phyloP scores from a whole-genome alignment of 2,329 filamentous ascomycete genomes.

The Sodiomyces alkalinus region DNA sequence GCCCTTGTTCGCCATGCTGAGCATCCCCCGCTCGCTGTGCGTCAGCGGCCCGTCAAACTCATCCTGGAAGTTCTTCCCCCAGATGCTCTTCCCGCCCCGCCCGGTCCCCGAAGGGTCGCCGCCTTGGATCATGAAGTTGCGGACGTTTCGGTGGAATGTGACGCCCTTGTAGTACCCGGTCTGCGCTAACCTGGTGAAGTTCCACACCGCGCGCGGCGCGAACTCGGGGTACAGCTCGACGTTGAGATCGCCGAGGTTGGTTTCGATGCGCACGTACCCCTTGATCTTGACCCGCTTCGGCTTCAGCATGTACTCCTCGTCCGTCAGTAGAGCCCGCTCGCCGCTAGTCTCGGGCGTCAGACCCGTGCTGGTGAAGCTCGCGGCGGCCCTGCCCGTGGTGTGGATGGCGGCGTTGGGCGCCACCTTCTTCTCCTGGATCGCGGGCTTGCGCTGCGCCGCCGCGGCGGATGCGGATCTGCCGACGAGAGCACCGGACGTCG shows the following conservation, averaged over 20 bases:
- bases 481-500: slow-evolving; percentile 16
- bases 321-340: slow-evolving; percentile 71
- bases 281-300: slow-evolving; percentile 78
- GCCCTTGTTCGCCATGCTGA: slow-evolving; percentile 97
- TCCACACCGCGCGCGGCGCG: slow-evolving; percentile 90
- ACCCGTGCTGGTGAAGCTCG: slow-evolving; percentile 89
- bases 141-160: slow-evolving; percentile 83
- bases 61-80: slow-evolving; percentile 89
- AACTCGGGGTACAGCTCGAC: slow-evolving; percentile 83
- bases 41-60: slow-evolving; percentile 80
- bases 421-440: slow-evolving; percentile 40
- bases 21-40: slow-evolving; percentile 65
- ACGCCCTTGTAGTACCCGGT: slow-evolving; percentile 81
- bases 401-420: slow-evolving; percentile 80
- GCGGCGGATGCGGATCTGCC: slow-evolving; percentile 16
- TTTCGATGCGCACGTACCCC: slow-evolving; percentile 82
- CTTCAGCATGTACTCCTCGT: slow-evolving; percentile 94
- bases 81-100: slow-evolving; percentile 76
- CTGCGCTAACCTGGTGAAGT: slow-evolving; percentile 78
- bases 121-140: slow-evolving; percentile 95
- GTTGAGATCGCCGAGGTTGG: slow-evolving; percentile 70
- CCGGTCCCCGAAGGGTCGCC: slow-evolving; percentile 90
- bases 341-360: slow-evolving; percentile 82
- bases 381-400: slow-evolving; percentile 81
- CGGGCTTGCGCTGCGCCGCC: slow-evolving; percentile 20